phyloP scores from a whole-genome alignment of 2,329 filamentous ascomycete species.

The Hyphodiscus sp. region DNA sequence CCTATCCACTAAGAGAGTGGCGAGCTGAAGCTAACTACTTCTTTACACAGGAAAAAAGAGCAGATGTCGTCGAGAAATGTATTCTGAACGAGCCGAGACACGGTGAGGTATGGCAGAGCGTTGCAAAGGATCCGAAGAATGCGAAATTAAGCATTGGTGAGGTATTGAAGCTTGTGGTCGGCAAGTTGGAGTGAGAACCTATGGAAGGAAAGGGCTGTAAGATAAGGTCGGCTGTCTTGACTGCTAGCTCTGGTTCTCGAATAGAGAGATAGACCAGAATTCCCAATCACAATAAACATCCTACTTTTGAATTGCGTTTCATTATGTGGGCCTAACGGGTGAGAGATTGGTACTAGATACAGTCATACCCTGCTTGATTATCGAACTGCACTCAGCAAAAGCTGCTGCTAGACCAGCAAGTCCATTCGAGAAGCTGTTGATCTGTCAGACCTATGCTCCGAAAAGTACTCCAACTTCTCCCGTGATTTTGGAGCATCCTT shows the following conservation, averaged over 20 bases:
- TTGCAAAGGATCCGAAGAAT: slow-evolving; percentile 82
- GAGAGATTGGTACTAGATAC: too few relatives aligned
- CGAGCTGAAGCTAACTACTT: slow-evolving; percentile 7
- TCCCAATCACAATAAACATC: too few relatives aligned
- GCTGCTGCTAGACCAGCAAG: background rate
- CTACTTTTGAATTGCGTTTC: too few relatives aligned
- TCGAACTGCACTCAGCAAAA: background rate
- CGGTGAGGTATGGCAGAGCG: slow-evolving; percentile 82
- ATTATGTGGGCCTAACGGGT: too few relatives aligned
- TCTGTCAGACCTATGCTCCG: background rate
- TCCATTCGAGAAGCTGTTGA: background rate
- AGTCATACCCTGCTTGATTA: too few relatives aligned
- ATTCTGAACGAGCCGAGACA: slow-evolving; percentile 80
- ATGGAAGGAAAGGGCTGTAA: background rate
- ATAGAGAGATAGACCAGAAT: too few relatives aligned
- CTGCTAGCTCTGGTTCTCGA: too few relatives aligned
- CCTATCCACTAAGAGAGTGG: background rate
- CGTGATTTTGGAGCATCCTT: background rate
- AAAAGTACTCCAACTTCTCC: background rate
- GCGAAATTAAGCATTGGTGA: slow-evolving; percentile 70
- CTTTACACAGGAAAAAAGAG: slow-evolving; percentile 63
- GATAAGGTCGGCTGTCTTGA: background rate
- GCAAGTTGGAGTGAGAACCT: slow-evolving; percentile 27
- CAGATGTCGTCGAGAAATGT: slow-evolving; percentile 77
- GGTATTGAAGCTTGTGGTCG: slow-evolving; percentile 72